These are phyloP conservation scores for Dalbergia cultrata DNA, from an alignment of 306 rosid species.

Conservation along the genomic window DNA sequence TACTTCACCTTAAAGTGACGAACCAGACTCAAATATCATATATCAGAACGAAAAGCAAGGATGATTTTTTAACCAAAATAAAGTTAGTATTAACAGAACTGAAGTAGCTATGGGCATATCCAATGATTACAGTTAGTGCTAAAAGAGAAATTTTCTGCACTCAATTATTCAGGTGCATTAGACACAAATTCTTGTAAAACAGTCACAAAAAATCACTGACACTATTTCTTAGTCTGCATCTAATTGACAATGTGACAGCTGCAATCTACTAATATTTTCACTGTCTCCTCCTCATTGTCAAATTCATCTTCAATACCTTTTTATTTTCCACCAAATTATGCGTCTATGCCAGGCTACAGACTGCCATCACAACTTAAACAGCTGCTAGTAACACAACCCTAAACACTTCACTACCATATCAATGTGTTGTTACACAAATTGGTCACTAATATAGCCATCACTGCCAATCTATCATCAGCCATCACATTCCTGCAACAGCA, in stretches of 20 bases:
- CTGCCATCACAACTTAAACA: not conserved
- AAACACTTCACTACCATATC: conserved; percentile 2
- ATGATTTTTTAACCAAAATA: conserved; percentile 17
- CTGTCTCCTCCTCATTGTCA: not conserved
- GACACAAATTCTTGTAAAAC: conserved; percentile 8
- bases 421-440: not conserved
- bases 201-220: not conserved
- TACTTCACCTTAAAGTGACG: conserved; percentile 45
- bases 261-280: conserved; percentile 4
- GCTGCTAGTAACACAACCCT: not conserved
- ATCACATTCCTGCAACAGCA: not conserved
- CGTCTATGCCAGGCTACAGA: not conserved
- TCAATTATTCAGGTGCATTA: conserved; percentile 9
- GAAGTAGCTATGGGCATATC: conserved; percentile 1
- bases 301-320: conserved; percentile 2
- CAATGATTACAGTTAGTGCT: conserved; percentile 1
- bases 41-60: conserved; percentile 31
- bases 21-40: conserved; percentile 16
- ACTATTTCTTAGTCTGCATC: not conserved
- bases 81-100: conserved; percentile 8
- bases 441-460: not conserved
- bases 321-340: conserved; percentile 5
- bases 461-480: not conserved
- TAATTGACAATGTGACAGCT: conserved; percentile 19
- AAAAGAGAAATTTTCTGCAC: conserved; percentile 11